Conservation (phyloP, 169 alveolate species). For the Amoebophrya sp. region DNA sequence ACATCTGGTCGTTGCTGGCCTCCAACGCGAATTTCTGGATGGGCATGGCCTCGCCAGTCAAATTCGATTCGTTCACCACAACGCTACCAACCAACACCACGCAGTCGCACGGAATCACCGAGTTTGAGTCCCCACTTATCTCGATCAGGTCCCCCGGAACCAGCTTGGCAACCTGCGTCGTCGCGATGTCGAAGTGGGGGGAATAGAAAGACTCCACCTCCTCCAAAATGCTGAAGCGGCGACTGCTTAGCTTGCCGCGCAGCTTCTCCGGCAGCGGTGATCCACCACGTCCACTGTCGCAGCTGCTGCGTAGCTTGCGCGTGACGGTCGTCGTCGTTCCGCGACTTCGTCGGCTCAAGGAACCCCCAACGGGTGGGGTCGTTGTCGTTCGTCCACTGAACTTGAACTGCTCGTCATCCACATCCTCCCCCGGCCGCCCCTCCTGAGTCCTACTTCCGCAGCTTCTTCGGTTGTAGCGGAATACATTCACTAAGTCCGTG, state of each 20-base stretch:
- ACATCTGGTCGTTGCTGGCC: background rate
- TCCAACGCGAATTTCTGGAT: conserved; percentile 12
- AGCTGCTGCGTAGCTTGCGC: background rate
- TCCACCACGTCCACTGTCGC: background rate
- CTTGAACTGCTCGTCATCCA: no score
- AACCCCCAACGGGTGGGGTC: background rate
- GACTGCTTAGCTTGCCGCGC: no score
- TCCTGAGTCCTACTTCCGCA: background rate
- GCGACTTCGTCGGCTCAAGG: background rate
- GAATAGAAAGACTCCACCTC: background rate
- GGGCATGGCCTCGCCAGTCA: conserved; percentile 17
- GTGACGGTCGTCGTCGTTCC: background rate
- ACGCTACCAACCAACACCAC: background rate
- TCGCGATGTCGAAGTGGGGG: background rate
- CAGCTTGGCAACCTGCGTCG: background rate
- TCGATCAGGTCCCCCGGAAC: background rate
- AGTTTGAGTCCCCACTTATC: background rate
- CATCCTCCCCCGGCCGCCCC: no score
- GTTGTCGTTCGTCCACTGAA: background rate
- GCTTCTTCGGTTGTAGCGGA: background rate
- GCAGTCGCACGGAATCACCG: conserved; percentile 8
- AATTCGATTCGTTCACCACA: conserved; percentile 3
- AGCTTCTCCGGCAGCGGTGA: no score
- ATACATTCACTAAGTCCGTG: background rate
- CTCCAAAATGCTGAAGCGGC: background rate